Percentiles rank a stretch among this genome's conserved stretches.
phyloP scores from a whole-genome alignment of 2,329 filamentous ascomycete genomes.

The Leptoxyphium fumago region DNA sequence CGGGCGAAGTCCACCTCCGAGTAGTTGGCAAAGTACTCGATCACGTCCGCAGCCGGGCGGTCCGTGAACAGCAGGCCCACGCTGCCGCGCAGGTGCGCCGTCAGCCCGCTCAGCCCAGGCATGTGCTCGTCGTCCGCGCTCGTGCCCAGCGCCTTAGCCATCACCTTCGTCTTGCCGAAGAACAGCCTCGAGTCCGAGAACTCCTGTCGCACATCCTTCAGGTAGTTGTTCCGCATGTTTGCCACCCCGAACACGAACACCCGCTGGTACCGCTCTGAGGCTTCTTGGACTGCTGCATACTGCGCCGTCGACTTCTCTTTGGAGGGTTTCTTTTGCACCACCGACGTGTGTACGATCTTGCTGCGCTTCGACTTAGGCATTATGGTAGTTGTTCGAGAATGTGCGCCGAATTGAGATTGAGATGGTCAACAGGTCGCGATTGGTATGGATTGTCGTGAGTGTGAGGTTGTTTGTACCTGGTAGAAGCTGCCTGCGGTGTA shows the following conservation, averaged over 20 bases:
- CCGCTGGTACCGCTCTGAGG: slow-evolving; percentile 71
- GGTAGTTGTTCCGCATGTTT: slow-evolving; percentile 95
- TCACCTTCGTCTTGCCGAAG: slow-evolving; percentile 99
- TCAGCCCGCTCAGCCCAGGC: slow-evolving; percentile 58
- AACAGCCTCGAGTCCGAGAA: slow-evolving; percentile 80
- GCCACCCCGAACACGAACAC: slow-evolving; percentile 88
- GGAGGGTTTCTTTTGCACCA: slow-evolving; percentile 76
- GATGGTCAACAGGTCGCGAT: background rate
- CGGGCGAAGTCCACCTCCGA: slow-evolving; percentile 78
- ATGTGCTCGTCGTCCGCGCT: slow-evolving; percentile 59
- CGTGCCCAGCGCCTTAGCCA: slow-evolving; percentile 82
- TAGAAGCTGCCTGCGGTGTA: too few species aligned
- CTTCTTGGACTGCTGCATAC: slow-evolving; percentile 76
- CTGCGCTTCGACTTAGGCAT: slow-evolving; percentile 98
- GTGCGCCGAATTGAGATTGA: slow-evolving; percentile 1
- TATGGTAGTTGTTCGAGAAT: slow-evolving; percentile 21
- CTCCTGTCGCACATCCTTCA: slow-evolving; percentile 79
- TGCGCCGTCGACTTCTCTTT: slow-evolving; percentile 79
- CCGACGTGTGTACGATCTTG: slow-evolving; percentile 76
- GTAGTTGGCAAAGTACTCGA: slow-evolving; percentile 58
- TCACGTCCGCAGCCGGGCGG: slow-evolving; percentile 51
- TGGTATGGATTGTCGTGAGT: too few species aligned
- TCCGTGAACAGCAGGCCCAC: slow-evolving; percentile 87
- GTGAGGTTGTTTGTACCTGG: too few species aligned
- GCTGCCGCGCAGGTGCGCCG: slow-evolving; percentile 57